Base-by-base conservation (phyloP, 768 basidiomycete genomes). In the Trametes cinnabarina region DNA sequence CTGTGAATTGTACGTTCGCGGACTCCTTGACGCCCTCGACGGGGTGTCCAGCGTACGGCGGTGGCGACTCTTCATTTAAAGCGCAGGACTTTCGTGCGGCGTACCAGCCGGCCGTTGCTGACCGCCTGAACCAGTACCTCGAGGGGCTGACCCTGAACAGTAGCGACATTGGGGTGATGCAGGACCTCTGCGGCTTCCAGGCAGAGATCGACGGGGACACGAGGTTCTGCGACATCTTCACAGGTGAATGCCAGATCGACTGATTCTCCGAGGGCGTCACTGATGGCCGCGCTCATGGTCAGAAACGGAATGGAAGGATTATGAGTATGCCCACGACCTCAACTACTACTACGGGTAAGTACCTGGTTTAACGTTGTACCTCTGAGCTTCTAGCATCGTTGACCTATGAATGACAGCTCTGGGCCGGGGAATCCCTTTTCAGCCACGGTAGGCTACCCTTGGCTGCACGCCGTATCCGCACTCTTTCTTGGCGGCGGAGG, bases 341-440 rank as follows among this genome's bases (percentile, higher is more conserved):
- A 77, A 77, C 59, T 79, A 79, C 48, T 78, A 78, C 61, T 78
- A 78, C 47, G 77, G 77, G 74, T 72, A 55, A n/a, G 68, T 42
- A 41, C 25, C 26, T 28, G 19, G 17, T 34, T 35, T 1, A 4
- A 7, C 17, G 8, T 47, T 35, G 5, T 20, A 3, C 15, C 9
- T 23, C n/a, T 23, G 22, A 47, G 44, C 23, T 39, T 43, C 46
- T 7, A 46, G 25, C 34, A 5, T 39, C 26, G 15, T 48, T n/a
- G 14, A 26, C 42, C n/a, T 28, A 28, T 23, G 8, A n/a, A 28
- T 51, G 4, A 9, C 53, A 76, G 75, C 10, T 71, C 77, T n/a
- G 78, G 78, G 10, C 77, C 77, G 1, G 78, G 78, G 4, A 79
- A 78, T 61, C 74, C 75, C 1, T 69, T 75, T 22, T 71, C 77